Base-by-base conservation (phyloP, 2,329 filamentous ascomycete species). In the Colletotrichum karsti region DNA sequence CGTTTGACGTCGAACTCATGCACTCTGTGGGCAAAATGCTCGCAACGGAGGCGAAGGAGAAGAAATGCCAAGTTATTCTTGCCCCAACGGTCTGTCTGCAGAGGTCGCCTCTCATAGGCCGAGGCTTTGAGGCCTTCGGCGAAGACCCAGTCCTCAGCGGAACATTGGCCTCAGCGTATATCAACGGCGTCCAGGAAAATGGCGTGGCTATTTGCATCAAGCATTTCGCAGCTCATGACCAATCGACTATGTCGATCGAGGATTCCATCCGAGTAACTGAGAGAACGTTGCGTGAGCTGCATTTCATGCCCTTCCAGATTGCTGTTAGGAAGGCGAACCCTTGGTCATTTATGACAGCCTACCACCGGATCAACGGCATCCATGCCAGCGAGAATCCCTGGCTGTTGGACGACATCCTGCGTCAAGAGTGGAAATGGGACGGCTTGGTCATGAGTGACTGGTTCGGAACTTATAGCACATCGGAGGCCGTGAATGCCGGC, bases 391-490 rank as follows among this genome's bases (percentile, higher is more conserved):
- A 77, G 84, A 26, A 84, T 69, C 72, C 75, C 44, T 80, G n/a
- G 69, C 76, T 88, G 15, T 76, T 89, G 2, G 80, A 85, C 4
- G 79, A 79, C 5, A 79, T 89, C 63, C 76, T 89, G 24, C 80
- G 87, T 9, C 77, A 80, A 46, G 87, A 89, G 74, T 90, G 87
- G 87, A 84, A 82, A 0, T 89, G 84, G 81, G 78, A 85, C 2
- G 87, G 87, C 3, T 74, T 88, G 37, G 75, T 89, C 28, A 87
- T 89, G 83, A 88, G 85, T 71, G 87, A 89, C 76, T 89, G 87
- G 87, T 84, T 79, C 70, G 87, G 86, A 60, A 87, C 82, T 2
- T 89, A 90, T 73, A 85, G 82, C 64, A 87, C 85, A 3, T 81
- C 82, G 0, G 82, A 84, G 41, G 80, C 86, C 5, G 77, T 80